phyloP scores from a whole-genome alignment of 345 rosid species.

The Sonneratia alba region DNA sequence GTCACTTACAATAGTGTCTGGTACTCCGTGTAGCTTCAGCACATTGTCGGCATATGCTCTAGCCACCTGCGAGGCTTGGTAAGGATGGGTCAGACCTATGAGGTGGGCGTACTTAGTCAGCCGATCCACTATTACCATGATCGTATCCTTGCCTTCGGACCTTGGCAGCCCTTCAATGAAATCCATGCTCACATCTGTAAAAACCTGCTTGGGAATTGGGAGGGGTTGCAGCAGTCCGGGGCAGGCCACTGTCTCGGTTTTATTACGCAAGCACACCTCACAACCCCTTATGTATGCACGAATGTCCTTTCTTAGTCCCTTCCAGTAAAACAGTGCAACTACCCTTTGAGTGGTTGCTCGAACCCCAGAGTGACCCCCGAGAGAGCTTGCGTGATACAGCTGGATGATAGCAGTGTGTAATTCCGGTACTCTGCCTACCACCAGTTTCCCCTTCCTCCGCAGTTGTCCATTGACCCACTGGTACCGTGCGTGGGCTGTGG shows the following conservation, averaged over 20 bases:
- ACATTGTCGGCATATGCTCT: not conserved
- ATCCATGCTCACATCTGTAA: not conserved
- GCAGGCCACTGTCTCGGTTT: not conserved
- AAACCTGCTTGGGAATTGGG: not conserved
- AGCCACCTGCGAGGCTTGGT: not conserved
- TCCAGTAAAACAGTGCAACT: too few relatives aligned
- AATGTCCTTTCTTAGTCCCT: not conserved
- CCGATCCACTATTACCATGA: not conserved
- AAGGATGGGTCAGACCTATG: not conserved
- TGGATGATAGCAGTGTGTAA: not conserved
- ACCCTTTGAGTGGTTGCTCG: too few relatives aligned
- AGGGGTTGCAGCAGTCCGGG: not conserved
- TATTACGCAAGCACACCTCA: not conserved
- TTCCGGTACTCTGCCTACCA: accelerated
- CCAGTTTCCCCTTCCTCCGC: not conserved
- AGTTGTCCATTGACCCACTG: not conserved
- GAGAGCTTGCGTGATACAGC: too few relatives aligned
- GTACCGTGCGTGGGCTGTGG: too few relatives aligned
- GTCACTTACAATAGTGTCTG: not conserved
- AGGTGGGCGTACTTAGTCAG: not conserved
- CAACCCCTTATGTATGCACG: not conserved
- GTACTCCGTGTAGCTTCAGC: not conserved
- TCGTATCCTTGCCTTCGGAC: not conserved
- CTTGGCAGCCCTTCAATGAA: not conserved
- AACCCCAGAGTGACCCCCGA: not conserved